Conservation (phyloP, 1,139 yeast species). For the Tardiomyces digboiensis region DNA sequence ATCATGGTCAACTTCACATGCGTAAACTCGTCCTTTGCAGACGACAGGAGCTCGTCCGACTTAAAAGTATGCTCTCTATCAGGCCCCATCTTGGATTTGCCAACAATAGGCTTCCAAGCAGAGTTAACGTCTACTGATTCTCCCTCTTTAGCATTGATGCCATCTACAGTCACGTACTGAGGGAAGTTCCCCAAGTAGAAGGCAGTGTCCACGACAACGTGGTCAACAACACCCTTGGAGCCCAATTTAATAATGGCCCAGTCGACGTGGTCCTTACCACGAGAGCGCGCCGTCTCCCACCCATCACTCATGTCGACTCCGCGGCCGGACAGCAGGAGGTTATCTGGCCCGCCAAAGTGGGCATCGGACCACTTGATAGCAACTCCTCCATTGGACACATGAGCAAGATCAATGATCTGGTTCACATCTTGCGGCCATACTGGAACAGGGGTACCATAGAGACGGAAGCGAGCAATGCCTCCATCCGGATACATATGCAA, state of each 20-base stretch:
- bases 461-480: conserved; percentile 89
- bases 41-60: conserved; percentile 14
- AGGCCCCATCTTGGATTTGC: conserved; percentile 62
- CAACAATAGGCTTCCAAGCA: conserved; percentile 59
- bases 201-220: conserved; percentile 78
- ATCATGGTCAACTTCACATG: conserved; percentile 76
- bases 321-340: conserved; percentile 82
- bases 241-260: conserved; percentile 86
- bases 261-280: conserved; percentile 75
- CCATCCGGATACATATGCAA: conserved; percentile 92
- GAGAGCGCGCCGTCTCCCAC: conserved; percentile 94
- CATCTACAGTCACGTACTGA: conserved; percentile 55
- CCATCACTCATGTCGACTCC: conserved; percentile 98
- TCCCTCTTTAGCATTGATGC: conserved; percentile 31
- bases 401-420: conserved; percentile 60
- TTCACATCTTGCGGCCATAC: conserved; percentile 40
- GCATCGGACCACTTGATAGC: conserved; percentile 79
- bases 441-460: conserved; percentile 75
- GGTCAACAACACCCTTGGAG: conserved; percentile 39
- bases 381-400: conserved; percentile 82
- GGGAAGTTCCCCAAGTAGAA: conserved; percentile 94
- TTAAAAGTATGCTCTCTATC: conserved; percentile 64
- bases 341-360: conserved; percentile 88
- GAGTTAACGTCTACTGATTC: conserved; percentile 28
- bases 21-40: conserved; percentile 25